Percentiles rank a stretch among this genome's conserved stretches.
Evolutionary conservation across 768 basidiomycete species (phyloP).

Genomic region (Dacryopinax spathularia): DNA sequence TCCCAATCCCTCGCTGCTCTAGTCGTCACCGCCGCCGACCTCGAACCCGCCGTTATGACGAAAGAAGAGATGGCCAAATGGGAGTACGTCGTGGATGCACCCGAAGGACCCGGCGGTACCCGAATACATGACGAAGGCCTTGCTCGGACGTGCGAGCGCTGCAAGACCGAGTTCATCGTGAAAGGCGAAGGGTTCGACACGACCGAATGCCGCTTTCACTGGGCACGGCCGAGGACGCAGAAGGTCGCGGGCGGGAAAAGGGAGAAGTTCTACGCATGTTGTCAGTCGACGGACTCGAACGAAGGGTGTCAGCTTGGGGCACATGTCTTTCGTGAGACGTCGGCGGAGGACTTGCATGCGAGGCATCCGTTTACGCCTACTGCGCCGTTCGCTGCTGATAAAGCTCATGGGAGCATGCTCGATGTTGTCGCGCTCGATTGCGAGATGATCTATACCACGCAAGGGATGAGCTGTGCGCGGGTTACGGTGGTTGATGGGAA

Average conservation of each 20-base stretch:
- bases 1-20: conserved; percentile 41
- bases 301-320: conserved; percentile 64
- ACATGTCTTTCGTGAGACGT: conserved; percentile 82
- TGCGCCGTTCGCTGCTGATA: conserved; percentile 12
- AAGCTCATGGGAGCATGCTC: conserved; percentile 29
- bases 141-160: conserved; percentile 60
- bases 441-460: conserved; percentile 92
- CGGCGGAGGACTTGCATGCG: conserved; percentile 48
- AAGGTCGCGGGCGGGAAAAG: conserved; percentile 65
- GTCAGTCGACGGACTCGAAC: conserved; percentile 43
- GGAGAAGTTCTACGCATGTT: conserved; percentile 62
- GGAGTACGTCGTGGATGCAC: conserved; percentile 59
- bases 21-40: conserved; percentile 31
- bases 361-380: conserved; percentile 58
- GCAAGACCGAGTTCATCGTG: conserved; percentile 53
- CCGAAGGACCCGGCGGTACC: conserved; percentile 49
- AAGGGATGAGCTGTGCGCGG: conserved; percentile 79
- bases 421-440: conserved; percentile 87
- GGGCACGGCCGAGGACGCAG: conserved; percentile 54
- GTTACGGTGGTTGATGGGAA: conserved; percentile 75
- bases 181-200: conserved; percentile 40
- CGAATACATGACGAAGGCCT: conserved; percentile 46
- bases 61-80: conserved; percentile 43
- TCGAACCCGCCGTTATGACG: conserved; percentile 49
- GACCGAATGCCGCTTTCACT: conserved; percentile 64